Percentiles rank a stretch among this genome's conserved stretches.
Evolutionary conservation across 176 grass and related monocot genomes (phyloP).

Genomic region (barley (Hordeum vulgare)): MorexV3_pseudomolecules_assembly NC_058519.1:176643041-176643540

Average conservation of each 20-base stretch:
- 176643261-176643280: neutral
- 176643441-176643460: neutral
- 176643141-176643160: constrained; percentile 95
- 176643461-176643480: neutral
- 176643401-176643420: neutral
- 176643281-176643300: neutral
- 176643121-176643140: constrained; percentile 71
- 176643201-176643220: constrained; percentile 22
- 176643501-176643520: neutral
- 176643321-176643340: neutral
- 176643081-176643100: constrained; percentile 94
- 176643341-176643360: neutral
- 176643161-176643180: constrained; percentile 77
- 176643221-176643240: neutral
- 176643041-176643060: constrained; percentile 74
- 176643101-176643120: constrained; percentile 81
- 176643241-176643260: neutral
- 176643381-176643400: neutral
- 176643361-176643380: neutral
- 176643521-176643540: neutral
- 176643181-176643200: constrained; percentile 54
- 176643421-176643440: neutral
- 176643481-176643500: neutral
- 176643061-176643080: constrained; percentile 73
- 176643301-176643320: neutral